Evolutionary conservation across 345 rosid species (phyloP), one percentile per base, ranked within the genome.

Genomic region (Eucalyptus coolabah): DNA sequence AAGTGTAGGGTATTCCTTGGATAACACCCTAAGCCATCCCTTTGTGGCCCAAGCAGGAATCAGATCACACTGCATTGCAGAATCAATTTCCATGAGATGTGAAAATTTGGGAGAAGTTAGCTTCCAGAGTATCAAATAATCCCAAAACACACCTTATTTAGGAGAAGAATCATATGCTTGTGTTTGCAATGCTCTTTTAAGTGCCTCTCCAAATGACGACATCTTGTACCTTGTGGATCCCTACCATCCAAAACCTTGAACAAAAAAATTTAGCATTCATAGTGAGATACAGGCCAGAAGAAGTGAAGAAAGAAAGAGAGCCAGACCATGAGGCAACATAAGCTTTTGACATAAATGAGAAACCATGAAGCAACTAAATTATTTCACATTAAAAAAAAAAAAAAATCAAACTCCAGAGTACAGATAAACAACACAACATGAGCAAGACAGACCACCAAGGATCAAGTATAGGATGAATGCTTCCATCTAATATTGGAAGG

Each of bases 11-110:
- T 96, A 97, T 89, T 97, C 98, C 93, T 95, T 97, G 88, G 99
- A 97, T 92, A 98, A 91, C 65, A 94, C 90, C 89, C 98, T 93
- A 87, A 98, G 97, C 99, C 99, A 98, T 56, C 95, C 96, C 92
- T 96, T 97, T 40, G 99, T 98, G 86, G 97, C 96, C 99, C 99
- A 98, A 65, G 99, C 97, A 77, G 99, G 99, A 53, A 97, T 92
- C 88, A 98, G 98, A 94, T 98, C 99, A 87, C 99, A 98, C 99
- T 98, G 93, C 32, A 49, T 47, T 15, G 44, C 88, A 90, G 54
- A 49, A 40, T 63, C 53, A 80, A 42, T 50, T 32, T 50, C 53
- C 32, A 56, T 42, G 26, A 26, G 40, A 45, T 47, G 10, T 12
- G 15, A 10, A 34, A 60, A 6, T 56, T 50, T n/a, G 50, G 26